Evolutionary conservation across 768 basidiomycete species (phyloP), one percentile per base, ranked within the genome.

Genomic region (Cystobasidium ongulense): DNA sequence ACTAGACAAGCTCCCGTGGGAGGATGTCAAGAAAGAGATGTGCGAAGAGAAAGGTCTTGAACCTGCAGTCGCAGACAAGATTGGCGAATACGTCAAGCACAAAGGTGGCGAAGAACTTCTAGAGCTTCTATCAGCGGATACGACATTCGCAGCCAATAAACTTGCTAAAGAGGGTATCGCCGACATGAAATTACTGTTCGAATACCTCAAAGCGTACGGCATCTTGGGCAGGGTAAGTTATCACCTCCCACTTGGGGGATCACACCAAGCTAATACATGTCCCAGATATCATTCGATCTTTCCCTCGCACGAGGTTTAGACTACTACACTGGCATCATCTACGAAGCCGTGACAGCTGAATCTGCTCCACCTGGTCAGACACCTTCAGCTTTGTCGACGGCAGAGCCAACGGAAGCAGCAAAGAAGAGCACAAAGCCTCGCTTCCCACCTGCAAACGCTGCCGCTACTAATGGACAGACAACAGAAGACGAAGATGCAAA

Each of bases 321-420:
- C 81, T 98, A 99, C 82, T 98, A 99, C 82, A 99, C 95, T 1
- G 96, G 96, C 21, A 88, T 99, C 78, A 98, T 98, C 80, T 98
- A 95, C 82, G 95, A 99, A 82, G 96, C 92, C 52, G 86, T 90
- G 75, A 90, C 92, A 46, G 92, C 91, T 79, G 91, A 88, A 0
- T 97, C 94, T 10, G 94, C 94, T 0, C 93, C 95, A 1, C 94
- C 95, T 0, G 88, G 87, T 1, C 88, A 92, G 83, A 79, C 84
- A 59, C 84, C 86, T 0, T 78, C 85, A 15, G 72, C 68, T 29
- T 53, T 71, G 54, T 23, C 81, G 5, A 53, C 81, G 81, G 7
- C 78, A 79, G 68, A 59, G 54, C 33, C 81, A 7, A 53, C 81
- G 81, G 7, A 78, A 79, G 68, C 81, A 7, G 68, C 77, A 33